Conservation (phyloP, 2,329 filamentous ascomycete species). For the Scorias spongiosa region DNA sequence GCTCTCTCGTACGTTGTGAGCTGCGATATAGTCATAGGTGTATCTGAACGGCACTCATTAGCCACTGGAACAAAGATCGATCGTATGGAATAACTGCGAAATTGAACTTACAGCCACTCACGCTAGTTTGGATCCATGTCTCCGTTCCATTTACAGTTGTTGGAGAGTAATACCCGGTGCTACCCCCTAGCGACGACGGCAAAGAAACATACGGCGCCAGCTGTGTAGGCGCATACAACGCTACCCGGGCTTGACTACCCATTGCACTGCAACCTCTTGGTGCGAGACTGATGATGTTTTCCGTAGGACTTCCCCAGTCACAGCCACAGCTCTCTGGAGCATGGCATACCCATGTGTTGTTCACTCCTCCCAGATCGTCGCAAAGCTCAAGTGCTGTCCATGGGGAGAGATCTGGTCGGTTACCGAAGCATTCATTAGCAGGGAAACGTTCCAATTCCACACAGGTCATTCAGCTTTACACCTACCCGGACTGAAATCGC, state of each 20-base stretch:
- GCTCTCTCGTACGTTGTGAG: constrained; percentile 10
- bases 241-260: constrained; percentile 16
- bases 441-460: too few species aligned
- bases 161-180: constrained; percentile 13
- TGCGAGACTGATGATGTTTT: constrained; percentile 9
- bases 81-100: too few species aligned
- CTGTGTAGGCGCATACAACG: constrained; percentile 13
- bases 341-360: constrained; percentile 17
- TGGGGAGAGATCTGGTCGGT: constrained; percentile 10
- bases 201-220: constrained; percentile 16
- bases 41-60: constrained; percentile 6
- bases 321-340: constrained; percentile 17
- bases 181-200: constrained; percentile 11
- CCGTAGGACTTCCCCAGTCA: constrained; percentile 9
- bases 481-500: constrained; percentile 14
- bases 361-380: constrained; percentile 8
- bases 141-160: constrained; percentile 8
- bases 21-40: constrained; percentile 8
- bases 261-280: constrained; percentile 15
- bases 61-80: neutral
- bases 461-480: too few species aligned
- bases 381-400: constrained; percentile 18
- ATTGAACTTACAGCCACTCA: constrained; percentile 10
- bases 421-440: too few species aligned
- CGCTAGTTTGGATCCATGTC: constrained; percentile 11